Conservation (phyloP, 2,329 filamentous ascomycete species). For the Laburnicola sp. region DNA sequence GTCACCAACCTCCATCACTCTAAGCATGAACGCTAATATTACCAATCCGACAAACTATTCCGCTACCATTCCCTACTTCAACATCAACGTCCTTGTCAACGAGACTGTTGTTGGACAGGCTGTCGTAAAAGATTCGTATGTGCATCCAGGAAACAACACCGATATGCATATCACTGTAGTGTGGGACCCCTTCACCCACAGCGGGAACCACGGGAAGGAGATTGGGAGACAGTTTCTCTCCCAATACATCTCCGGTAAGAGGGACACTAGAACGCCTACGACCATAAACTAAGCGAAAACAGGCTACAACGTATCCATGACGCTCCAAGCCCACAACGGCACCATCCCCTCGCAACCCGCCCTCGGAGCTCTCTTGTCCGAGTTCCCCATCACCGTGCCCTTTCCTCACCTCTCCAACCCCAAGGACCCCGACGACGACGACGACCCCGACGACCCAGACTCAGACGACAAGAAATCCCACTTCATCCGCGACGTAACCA, state of each 20-base stretch:
- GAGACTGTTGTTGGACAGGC: conserved; percentile 75
- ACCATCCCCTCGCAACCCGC: conserved; percentile 74
- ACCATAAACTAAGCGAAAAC: conserved; percentile 5
- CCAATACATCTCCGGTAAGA: conserved; percentile 75
- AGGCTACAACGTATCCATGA: conserved; percentile 80
- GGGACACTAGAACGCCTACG: neutral
- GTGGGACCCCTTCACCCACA: conserved; percentile 71
- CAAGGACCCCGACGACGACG: conserved; percentile 48
- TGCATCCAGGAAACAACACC: conserved; percentile 72
- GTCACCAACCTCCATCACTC: conserved; percentile 67
- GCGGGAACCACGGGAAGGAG: conserved; percentile 62
- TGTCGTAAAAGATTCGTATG: conserved; percentile 63
- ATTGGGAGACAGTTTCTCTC: conserved; percentile 76
- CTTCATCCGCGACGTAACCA: conserved; percentile 82
- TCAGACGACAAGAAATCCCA: conserved; percentile 54
- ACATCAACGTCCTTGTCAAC: conserved; percentile 75
- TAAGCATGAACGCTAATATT: conserved; percentile 75
- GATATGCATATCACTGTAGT: conserved; percentile 67
- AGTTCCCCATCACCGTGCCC: conserved; percentile 70
- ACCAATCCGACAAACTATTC: conserved; percentile 91
- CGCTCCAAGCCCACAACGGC: conserved; percentile 68
- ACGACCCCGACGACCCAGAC: conserved; percentile 46
- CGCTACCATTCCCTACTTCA: conserved; percentile 77
- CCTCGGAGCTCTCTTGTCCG: conserved; percentile 72
- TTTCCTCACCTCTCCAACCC: conserved; percentile 66